Percentiles rank a stretch among this genome's conserved stretches.
phyloP scores from a whole-genome alignment of 2,329 filamentous ascomycete species.

The Diaporthe sp. region DNA sequence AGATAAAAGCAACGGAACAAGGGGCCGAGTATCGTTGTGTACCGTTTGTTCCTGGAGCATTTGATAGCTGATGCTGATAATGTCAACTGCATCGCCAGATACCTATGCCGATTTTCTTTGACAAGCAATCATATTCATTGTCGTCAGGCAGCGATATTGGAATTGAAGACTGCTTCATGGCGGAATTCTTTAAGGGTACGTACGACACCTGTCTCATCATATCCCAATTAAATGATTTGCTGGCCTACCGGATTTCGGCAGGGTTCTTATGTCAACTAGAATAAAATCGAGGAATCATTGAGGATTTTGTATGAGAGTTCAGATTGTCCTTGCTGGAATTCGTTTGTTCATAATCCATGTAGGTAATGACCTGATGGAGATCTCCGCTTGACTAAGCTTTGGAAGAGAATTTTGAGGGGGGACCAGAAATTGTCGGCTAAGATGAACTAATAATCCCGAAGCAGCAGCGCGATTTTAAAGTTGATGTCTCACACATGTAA shows the following conservation, averaged over 20 bases:
- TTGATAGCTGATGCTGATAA: not conserved
- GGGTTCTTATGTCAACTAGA: not conserved
- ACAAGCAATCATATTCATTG: not conserved
- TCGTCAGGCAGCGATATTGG: not conserved
- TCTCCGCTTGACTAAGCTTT: slow-evolving; percentile 33
- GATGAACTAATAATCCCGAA: slow-evolving; percentile 30
- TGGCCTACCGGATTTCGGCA: not conserved
- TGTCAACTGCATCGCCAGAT: not conserved
- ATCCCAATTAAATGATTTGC: no score
- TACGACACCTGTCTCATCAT: not conserved
- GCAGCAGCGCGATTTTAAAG: slow-evolving; percentile 33
- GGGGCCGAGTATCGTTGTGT: not conserved
- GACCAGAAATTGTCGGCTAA: slow-evolving; percentile 31
- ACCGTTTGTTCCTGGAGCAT: not conserved
- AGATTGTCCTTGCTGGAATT: not conserved
- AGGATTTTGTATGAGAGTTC: not conserved
- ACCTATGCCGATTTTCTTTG: no score
- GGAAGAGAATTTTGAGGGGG: slow-evolving; percentile 24
- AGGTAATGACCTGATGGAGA: not conserved
- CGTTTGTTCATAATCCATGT: not conserved
- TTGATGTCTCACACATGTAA: slow-evolving; percentile 30
- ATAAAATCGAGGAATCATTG: not conserved
- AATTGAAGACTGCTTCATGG: no score
- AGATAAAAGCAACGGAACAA: not conserved
- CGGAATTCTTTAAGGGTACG: not conserved